Evolutionary conservation across 2,329 filamentous ascomycete species (phyloP).

Genomic region (Sclerotinia minor): DNA sequence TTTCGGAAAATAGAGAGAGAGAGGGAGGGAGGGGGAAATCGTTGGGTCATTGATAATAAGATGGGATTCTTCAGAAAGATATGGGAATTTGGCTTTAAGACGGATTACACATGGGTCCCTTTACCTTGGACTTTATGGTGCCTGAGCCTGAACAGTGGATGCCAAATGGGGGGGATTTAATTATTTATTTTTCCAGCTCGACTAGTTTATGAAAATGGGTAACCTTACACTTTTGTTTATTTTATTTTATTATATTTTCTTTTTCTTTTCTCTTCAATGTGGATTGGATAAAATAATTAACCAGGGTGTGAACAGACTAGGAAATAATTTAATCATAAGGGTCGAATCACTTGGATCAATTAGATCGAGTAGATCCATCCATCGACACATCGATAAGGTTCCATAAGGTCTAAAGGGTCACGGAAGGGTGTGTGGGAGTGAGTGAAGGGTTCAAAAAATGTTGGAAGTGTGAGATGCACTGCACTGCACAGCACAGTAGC

Average conservation of each 20-base stretch:
- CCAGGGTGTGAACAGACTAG: not conserved
- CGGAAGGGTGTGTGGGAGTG: not conserved
- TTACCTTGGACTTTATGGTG: conserved; percentile 12
- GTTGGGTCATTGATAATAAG: conserved; percentile 8
- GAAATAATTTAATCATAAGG: not conserved
- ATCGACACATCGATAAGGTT: too few relatives aligned
- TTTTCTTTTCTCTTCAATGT: not conserved
- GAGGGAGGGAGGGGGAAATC: conserved; percentile 2
- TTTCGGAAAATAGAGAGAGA: conserved; percentile 6
- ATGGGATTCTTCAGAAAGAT: conserved; percentile 25
- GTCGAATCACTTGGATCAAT: not conserved
- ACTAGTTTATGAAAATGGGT: not conserved
- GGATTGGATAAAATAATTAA: not conserved
- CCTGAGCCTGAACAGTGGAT: not conserved
- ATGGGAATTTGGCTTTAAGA: conserved; percentile 21
- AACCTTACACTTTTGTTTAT: not conserved
- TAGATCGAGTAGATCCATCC: too few relatives aligned
- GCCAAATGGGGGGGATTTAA: not conserved
- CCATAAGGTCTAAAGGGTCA: not conserved
- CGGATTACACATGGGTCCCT: not conserved
- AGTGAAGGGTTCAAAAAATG: conserved; percentile 9
- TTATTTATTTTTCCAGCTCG: not conserved
- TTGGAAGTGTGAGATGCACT: not conserved
- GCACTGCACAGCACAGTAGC: too few relatives aligned
- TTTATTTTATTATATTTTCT: not conserved